phyloP scores from a whole-genome alignment of 768 basidiomycete species.

The Obba rivulosa region DNA sequence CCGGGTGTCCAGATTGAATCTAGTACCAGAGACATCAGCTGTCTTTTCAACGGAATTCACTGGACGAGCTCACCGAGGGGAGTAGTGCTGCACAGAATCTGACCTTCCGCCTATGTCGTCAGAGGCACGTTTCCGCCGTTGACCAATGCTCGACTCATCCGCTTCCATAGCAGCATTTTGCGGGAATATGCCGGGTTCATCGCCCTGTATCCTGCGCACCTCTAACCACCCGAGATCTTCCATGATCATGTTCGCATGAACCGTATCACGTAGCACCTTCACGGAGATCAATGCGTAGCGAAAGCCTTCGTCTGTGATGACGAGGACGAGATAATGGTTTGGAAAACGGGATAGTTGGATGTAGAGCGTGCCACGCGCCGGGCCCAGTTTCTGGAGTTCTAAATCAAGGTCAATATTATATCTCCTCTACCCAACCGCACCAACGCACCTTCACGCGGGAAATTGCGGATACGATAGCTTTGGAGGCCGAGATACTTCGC shows the following conservation, averaged over 20 bases:
- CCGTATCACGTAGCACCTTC: constrained; percentile 45
- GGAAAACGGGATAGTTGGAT: constrained; percentile 76
- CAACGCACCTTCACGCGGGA: constrained; percentile 53
- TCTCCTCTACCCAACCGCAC: no score
- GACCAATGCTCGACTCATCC: constrained; percentile 13
- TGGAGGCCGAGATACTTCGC: constrained; percentile 81
- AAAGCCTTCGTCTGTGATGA: constrained; percentile 73
- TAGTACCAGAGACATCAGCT: constrained; percentile 4
- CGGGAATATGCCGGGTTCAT: constrained; percentile 11
- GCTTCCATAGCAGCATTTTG: constrained; percentile 1
- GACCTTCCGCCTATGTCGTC: constrained; percentile 4
- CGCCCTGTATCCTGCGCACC: constrained; percentile 51
- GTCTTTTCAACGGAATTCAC: not conserved
- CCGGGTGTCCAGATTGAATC: constrained; percentile 68
- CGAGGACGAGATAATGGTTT: constrained; percentile 78
- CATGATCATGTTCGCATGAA: constrained; percentile 59
- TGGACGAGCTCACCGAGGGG: constrained; percentile 11
- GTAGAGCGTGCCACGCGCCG: constrained; percentile 59
- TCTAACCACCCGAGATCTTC: constrained; percentile 80
- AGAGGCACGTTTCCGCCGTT: constrained; percentile 26
- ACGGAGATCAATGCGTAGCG: constrained; percentile 79
- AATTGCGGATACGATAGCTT: constrained; percentile 63
- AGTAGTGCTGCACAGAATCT: constrained; percentile 18
- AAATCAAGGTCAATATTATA: constrained; percentile 2
- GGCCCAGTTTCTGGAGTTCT: constrained; percentile 74